Evolutionary conservation across 176 grass and related monocot genomes (phyloP).

Genomic region (Carex cristatella): DNA sequence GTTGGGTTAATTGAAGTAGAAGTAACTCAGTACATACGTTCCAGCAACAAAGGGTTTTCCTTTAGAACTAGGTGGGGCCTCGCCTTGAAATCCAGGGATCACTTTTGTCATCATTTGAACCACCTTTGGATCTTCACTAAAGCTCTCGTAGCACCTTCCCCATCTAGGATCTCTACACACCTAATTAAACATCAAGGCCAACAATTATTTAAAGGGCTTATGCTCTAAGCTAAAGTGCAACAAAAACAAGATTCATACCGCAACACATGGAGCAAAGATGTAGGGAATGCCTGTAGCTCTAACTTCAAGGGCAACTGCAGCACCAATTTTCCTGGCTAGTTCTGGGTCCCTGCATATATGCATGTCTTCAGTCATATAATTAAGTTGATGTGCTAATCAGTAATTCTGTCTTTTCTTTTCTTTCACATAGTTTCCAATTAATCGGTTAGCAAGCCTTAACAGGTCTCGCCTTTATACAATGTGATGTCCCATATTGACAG

Average conservation of each 20-base stretch:
- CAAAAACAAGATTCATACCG: constrained; percentile 24
- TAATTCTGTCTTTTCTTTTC: neutral
- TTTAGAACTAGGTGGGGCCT: constrained; percentile 27
- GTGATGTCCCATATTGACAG: no score
- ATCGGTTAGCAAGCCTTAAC: neutral
- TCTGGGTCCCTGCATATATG: constrained; percentile 44
- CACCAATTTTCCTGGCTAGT: constrained; percentile 55
- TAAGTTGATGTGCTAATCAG: neutral
- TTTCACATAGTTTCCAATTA: neutral
- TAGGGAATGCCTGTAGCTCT: constrained; percentile 66
- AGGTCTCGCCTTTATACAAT: neutral
- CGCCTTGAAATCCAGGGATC: constrained; percentile 60
- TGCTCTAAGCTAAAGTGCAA: neutral
- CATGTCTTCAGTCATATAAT: neutral
- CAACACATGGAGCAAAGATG: constrained; percentile 66
- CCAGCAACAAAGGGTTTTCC: constrained; percentile 45
- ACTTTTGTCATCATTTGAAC: constrained; percentile 58
- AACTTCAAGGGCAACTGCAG: constrained; percentile 51
- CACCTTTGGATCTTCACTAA: constrained; percentile 49
- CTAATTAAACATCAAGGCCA: constrained; percentile 11
- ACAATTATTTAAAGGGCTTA: neutral
- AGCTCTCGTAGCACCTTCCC: constrained; percentile 85
- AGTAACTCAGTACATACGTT: constrained; percentile 24
- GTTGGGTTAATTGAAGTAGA: no score
- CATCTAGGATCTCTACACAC: constrained; percentile 77